Evolutionary conservation across 768 basidiomycete species (phyloP).

Genomic region (Ephemerocybe angulata): DNA sequence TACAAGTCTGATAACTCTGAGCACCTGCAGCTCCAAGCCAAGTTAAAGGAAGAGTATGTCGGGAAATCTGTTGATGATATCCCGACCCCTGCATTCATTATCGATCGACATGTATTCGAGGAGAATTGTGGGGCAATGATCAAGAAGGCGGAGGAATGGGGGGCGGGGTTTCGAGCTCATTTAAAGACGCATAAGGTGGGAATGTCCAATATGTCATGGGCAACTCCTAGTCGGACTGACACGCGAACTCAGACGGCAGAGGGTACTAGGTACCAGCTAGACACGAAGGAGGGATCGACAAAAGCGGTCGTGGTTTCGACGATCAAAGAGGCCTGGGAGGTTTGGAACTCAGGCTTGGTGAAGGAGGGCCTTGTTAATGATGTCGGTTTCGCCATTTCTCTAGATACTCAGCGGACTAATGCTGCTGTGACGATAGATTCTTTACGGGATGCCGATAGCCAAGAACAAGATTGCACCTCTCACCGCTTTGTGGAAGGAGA

Average conservation of each 20-base stretch:
- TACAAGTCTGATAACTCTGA: conserved; percentile 24
- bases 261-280: conserved; percentile 67
- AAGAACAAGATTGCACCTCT: conserved; percentile 72
- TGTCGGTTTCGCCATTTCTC: conserved; percentile 39
- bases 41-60: conserved; percentile 50
- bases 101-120: conserved; percentile 70
- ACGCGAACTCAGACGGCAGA: conserved; percentile 58
- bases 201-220: background rate
- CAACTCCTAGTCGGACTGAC: background rate
- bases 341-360: conserved; percentile 63
- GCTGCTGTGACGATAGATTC: conserved; percentile 45
- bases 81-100: conserved; percentile 74
- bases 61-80: conserved; percentile 54
- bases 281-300: conserved; percentile 49
- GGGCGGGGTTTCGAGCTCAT: conserved; percentile 74
- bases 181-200: conserved; percentile 80
- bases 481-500: conserved; percentile 51
- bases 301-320: conserved; percentile 77
- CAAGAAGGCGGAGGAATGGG: conserved; percentile 58
- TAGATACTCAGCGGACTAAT: too few species aligned
- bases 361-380: conserved; percentile 74
- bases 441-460: conserved; percentile 75
- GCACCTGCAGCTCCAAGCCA: conserved; percentile 34
- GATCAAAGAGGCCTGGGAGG: conserved; percentile 75
- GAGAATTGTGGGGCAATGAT: conserved; percentile 76